Evolutionary conservation across 208 protist species (phyloP), one percentile per base, ranked within the genome.

Genomic region (Leishmania aethiopica): DNA sequence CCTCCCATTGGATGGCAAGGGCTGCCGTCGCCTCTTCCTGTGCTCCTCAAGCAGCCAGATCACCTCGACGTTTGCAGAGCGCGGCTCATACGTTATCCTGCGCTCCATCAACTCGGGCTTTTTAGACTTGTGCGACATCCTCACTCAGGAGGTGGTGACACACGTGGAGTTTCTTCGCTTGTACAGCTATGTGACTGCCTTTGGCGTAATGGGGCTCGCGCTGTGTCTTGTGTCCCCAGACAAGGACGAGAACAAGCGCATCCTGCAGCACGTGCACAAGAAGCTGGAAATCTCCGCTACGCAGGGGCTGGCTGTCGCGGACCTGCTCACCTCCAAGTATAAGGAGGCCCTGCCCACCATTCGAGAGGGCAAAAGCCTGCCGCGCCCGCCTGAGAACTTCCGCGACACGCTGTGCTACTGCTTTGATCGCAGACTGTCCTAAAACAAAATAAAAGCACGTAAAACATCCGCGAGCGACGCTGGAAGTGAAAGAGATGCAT

Each of bases 81-180:
- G 87, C 64, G 90, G 87, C 70, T 81, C 78, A 25, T 91, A 91
- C 66, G 86, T 87, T n/a, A 87, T 97, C 45, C 80, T 95, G 69
- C 89, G 91, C 35, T 89, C 86, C 73, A 89, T 95, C 75, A 97
- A 97, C 87, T n/a, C 81, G 19, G 62, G 69, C 69, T 90, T 97
- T 66, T 86, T 97, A 35, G 82, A 93, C 78, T 78, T 95, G 47
- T 94, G 92, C 84, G 90, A 96, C 72, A 75, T 91, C 60, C 90
- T 97, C 37, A 92, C 86, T 25, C 89, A 94, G 77, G 91, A 95
- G 79, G 88, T 91, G 32, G 90, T 95, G 7, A 90, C 84, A 0
- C 90, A 97, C 76, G 94, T 94, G 10, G 92, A 97, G 84, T 97
- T 97, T 67, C 83, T 97, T n/a, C 92, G 90, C 35, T 77, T 95